Conservation (phyloP, 345 rosid genomes). For the Brassica cretica region DNA sequence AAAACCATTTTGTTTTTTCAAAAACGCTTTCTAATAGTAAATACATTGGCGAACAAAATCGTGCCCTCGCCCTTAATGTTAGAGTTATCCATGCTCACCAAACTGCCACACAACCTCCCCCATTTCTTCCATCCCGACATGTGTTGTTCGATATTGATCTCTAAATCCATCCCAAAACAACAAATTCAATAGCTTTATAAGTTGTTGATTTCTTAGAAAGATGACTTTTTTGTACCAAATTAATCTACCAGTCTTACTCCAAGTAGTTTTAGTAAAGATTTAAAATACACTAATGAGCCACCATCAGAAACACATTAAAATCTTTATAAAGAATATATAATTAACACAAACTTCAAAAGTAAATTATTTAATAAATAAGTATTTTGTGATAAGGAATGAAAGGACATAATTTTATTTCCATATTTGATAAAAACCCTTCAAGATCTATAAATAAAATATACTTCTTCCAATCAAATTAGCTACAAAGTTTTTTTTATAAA, state of each 20-base stretch:
- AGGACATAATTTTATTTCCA: neutral
- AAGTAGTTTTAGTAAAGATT: neutral
- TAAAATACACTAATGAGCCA: neutral
- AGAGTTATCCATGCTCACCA: neutral
- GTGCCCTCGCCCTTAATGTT: neutral
- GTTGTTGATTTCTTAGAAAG: neutral
- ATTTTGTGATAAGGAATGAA: neutral
- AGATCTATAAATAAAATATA: slow-evolving; percentile 17
- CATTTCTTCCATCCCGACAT: neutral
- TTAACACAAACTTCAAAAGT: neutral
- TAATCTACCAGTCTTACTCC: neutral
- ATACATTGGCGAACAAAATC: no score
- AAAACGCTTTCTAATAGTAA: no score
- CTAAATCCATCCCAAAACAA: neutral
- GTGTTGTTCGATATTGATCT: neutral
- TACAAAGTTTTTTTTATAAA: neutral
- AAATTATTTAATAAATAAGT: neutral
- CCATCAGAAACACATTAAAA: neutral
- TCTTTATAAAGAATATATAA: neutral
- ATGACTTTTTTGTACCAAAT: neutral
- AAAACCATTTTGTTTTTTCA: no score
- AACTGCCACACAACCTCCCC: neutral
- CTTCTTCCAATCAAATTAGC: neutral
- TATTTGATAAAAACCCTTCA: neutral
- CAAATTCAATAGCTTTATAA: neutral